These are phyloP conservation scores for Mycena olivaceomarginata DNA, from an alignment of 768 basidiomycete genomes.

Conservation along the genomic window DNA sequence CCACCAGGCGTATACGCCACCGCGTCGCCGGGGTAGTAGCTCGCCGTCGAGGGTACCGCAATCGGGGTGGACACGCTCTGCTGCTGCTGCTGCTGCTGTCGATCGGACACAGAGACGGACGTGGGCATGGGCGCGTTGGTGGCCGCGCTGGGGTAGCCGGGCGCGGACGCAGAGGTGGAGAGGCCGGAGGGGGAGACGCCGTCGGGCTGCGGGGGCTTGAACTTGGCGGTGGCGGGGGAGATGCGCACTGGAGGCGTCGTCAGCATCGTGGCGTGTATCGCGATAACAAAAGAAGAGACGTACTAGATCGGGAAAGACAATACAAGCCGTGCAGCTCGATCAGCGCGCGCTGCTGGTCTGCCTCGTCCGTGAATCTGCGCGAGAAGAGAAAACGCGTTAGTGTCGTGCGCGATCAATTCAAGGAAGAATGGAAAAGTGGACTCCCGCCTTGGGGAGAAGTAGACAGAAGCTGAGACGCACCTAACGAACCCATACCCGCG, in stretches of 20 bases:
- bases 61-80: slow-evolving; percentile 83
- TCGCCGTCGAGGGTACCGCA: slow-evolving; percentile 73
- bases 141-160: background rate
- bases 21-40: slow-evolving; percentile 48
- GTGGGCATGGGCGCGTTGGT: background rate
- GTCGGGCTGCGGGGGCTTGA: slow-evolving; percentile 73
- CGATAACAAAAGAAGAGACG: slow-evolving; percentile 52
- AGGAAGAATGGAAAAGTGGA: slow-evolving; percentile 37
- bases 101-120: slow-evolving; percentile 5
- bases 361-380: slow-evolving; percentile 89
- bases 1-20: no score
- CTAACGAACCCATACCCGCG: slow-evolving; percentile 96
- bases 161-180: slow-evolving; percentile 43
- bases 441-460: no score
- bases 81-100: no score
- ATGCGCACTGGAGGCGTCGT: slow-evolving; percentile 81
- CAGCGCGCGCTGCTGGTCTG: slow-evolving; percentile 92
- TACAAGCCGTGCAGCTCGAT: slow-evolving; percentile 95
- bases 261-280: background rate
- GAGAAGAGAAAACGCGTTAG: background rate
- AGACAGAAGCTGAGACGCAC: slow-evolving; percentile 58
- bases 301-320: slow-evolving; percentile 92
- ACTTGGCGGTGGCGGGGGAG: slow-evolving; percentile 92
- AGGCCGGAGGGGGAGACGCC: slow-evolving; percentile 46
- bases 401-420: slow-evolving; percentile 15